Base-by-base conservation (phyloP, 306 rosid genomes). In the Astragalus membranaceus region DNA sequence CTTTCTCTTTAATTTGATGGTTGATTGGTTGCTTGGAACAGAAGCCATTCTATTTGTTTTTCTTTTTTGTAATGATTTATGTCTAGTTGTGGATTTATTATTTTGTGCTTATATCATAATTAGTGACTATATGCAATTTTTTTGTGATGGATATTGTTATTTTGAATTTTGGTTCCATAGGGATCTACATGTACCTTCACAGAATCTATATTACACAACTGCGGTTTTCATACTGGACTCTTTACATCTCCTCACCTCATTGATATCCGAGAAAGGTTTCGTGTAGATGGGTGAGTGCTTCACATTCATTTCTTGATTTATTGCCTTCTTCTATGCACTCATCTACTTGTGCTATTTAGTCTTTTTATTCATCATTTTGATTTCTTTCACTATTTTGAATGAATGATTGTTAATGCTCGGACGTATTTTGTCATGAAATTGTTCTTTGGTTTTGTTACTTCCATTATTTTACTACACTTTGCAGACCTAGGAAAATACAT, bases 191-290 rank as follows among this genome's bases (percentile, higher is more conserved):
- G 99, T 83, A 87, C 92, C 39, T 91, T 95, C 73, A 11, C 95
- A 7, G 99, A 95, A 78, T 87, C 95, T 33, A 95, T 95, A 76
- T 70, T 95, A 30, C 95, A 97, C 14, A 79, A 85, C 72, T 95
- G 96, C 63, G 99, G 99, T 70, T 95, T 95, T 73, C 95, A 50
- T 66, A 95, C 99, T 11, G 97, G 99, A 5, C 91, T 95, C 66
- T 95, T 95, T 79, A 91, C 96, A 5, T 95, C 97, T 65, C 99
- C 99, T 71, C 99, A 95, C 84, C 92, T 95, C 65, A 89, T 95
- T 86, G 99, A 95, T 81, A 80, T 95, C 67, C 83, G 95, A 72
- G 99, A 95, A 79, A 89, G 99, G 73, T 95, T 95, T 74, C 95
- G 92, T 9, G 75, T 94, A 74, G 84, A 94, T 78, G 99, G 99